phyloP scores from a whole-genome alignment of 805 yeast genomes.

The Tetrapisispora nanseiensis region DNA sequence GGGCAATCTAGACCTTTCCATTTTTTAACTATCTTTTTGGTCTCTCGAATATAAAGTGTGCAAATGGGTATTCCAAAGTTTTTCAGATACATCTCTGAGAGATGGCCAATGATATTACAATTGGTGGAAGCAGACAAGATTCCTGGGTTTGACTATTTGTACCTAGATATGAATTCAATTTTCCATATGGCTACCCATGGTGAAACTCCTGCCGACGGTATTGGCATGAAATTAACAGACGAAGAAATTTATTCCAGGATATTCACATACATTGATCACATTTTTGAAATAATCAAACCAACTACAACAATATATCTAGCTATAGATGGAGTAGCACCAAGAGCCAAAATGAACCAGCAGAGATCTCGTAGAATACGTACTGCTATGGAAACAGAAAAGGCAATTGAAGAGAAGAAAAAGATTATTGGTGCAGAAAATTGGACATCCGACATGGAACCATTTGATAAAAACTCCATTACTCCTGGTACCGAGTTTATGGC shows the following conservation, averaged over 20 bases:
- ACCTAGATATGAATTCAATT: slow-evolving; percentile 96
- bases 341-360: slow-evolving; percentile 98
- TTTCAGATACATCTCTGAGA: slow-evolving; percentile 90
- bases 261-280: slow-evolving; percentile 87
- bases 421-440: slow-evolving; percentile 27
- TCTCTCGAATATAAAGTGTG: too few species aligned
- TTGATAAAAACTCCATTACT: slow-evolving; percentile 86
- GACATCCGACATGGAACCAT: slow-evolving; percentile 37
- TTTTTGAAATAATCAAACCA: slow-evolving; percentile 81
- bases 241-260: slow-evolving; percentile 90
- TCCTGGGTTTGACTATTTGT: slow-evolving; percentile 90
- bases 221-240: slow-evolving; percentile 60
- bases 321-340: slow-evolving; percentile 96
- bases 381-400: slow-evolving; percentile 89
- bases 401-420: slow-evolving; percentile 63
- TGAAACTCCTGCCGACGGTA: slow-evolving; percentile 40
- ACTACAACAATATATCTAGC: slow-evolving; percentile 87
- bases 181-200: slow-evolving; percentile 82
- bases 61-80: slow-evolving; percentile 97
- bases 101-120: slow-evolving; percentile 96
- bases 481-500: slow-evolving; percentile 98
- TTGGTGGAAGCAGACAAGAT: slow-evolving; percentile 68
- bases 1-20: too few species aligned
- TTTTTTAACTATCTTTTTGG: too few species aligned
- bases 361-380: slow-evolving; percentile 91